phyloP scores from a whole-genome alignment of 2,329 filamentous ascomycete species.

The Stagonosporopsis chrysanthemi region DNA sequence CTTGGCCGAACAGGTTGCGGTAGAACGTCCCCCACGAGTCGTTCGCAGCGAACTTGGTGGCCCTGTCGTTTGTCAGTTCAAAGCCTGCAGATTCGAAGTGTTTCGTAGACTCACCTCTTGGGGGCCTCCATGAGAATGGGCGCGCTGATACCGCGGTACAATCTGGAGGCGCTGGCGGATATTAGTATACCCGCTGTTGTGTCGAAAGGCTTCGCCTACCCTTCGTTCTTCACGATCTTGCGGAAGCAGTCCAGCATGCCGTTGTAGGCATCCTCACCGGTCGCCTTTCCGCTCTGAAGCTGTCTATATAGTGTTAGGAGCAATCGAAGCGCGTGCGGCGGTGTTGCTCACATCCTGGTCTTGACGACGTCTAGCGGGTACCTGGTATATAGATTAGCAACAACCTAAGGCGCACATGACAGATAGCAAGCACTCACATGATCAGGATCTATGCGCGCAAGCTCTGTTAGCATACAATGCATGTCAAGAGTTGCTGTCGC shows the following conservation, averaged over 20 bases:
- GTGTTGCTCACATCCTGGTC: conserved; percentile 81
- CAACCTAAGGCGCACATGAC: not conserved
- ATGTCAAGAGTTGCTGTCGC: conserved; percentile 19
- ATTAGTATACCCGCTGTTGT: conserved; percentile 22
- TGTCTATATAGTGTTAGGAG: conserved; percentile 66
- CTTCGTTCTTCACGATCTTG: conserved; percentile 96
- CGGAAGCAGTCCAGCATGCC: conserved; percentile 98
- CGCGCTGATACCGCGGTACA: conserved; percentile 94
- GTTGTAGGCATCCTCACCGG: conserved; percentile 85
- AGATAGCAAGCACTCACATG: conserved; percentile 64
- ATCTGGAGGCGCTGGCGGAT: conserved; percentile 73
- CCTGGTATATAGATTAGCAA: conserved; percentile 60
- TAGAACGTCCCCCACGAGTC: conserved; percentile 98
- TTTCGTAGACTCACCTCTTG: conserved; percentile 64
- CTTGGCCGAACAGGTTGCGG: conserved; percentile 80
- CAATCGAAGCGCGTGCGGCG: conserved; percentile 5
- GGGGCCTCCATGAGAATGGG: conserved; percentile 98
- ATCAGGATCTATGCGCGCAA: conserved; percentile 73
- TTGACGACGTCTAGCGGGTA: conserved; percentile 99
- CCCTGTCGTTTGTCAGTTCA: conserved; percentile 57
- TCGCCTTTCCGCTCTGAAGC: conserved; percentile 77
- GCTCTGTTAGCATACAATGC: conserved; percentile 37
- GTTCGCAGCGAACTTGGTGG: conserved; percentile 98
- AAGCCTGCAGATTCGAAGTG: not conserved
- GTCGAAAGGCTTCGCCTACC: conserved; percentile 62